These are phyloP conservation scores for Monosporascus ibericus DNA, from an alignment of 2,329 filamentous ascomycete genomes.

Conservation along the genomic window DNA sequence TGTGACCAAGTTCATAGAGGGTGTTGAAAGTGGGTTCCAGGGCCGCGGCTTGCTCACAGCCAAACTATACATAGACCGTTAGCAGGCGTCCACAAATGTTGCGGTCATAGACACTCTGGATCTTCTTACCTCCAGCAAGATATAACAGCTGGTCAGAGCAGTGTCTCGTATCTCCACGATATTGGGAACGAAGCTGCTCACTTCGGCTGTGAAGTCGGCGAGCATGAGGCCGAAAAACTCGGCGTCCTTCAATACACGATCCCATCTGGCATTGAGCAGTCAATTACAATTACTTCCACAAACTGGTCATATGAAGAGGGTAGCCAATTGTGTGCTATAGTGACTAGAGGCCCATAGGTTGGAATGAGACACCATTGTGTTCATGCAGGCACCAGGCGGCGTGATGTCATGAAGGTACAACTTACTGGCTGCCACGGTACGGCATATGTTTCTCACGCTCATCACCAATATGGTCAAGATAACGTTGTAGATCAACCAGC, in stretches of 20 bases:
- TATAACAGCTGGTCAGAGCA: conserved; percentile 30
- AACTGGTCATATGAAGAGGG: too few species aligned
- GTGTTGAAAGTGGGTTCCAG: conserved; percentile 33
- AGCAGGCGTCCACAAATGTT: too few species aligned
- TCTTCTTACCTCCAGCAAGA: conserved; percentile 30
- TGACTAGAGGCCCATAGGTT: too few species aligned
- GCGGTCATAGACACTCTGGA: neutral
- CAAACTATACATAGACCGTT: conserved; percentile 23
- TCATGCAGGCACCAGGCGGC: too few species aligned
- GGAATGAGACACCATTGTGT: too few species aligned
- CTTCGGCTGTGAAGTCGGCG: conserved; percentile 27
- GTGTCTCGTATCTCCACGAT: conserved; percentile 21
- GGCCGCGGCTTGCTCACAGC: conserved; percentile 30
- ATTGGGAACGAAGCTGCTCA: conserved; percentile 23
- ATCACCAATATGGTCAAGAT: conserved; percentile 31
- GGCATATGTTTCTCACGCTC: conserved; percentile 36
- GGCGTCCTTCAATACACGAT: conserved; percentile 32
- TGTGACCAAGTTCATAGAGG: conserved; percentile 31
- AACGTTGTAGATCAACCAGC: conserved; percentile 21
- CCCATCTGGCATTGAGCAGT: conserved; percentile 20
- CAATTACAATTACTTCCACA: too few species aligned
- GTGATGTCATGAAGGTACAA: too few species aligned
- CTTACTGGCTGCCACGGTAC: conserved; percentile 27
- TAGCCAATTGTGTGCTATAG: too few species aligned
- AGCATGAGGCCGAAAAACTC: conserved; percentile 36